phyloP scores from a whole-genome alignment of 805 yeast species.

The Hanseniaspora occidentalis region DNA sequence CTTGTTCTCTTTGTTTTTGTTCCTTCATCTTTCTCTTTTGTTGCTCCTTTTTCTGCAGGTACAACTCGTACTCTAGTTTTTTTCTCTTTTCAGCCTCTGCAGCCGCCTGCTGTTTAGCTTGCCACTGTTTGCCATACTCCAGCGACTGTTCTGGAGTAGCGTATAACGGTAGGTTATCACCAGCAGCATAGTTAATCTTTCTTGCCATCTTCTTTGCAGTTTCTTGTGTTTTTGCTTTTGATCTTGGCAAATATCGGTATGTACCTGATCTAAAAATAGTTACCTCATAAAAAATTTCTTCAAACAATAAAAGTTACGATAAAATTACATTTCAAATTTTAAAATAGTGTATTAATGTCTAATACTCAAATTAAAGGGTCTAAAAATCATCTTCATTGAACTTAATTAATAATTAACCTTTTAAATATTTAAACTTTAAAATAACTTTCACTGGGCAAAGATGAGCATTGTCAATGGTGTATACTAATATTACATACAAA shows the following conservation, averaged over 20 bases:
- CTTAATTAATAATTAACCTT: too few relatives aligned
- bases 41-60: conserved; percentile 7
- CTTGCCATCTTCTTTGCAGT: conserved; percentile 15
- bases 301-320: too few relatives aligned
- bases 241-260: background rate
- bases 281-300: too few relatives aligned
- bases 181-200: conserved; percentile 23
- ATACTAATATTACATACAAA: too few relatives aligned
- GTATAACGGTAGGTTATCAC: conserved; percentile 22
- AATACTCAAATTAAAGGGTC: too few relatives aligned
- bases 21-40: conserved; percentile 8
- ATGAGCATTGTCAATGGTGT: too few relatives aligned
- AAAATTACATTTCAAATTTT: too few relatives aligned
- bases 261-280: background rate
- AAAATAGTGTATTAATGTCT: too few relatives aligned
- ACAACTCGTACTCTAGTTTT: conserved; percentile 14
- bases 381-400: too few relatives aligned
- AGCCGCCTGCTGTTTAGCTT: background rate
- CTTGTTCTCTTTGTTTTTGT: conserved; percentile 1
- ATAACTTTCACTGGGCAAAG: too few relatives aligned
- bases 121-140: conserved; percentile 16
- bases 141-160: conserved; percentile 27
- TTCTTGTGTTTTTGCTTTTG: background rate
- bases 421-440: too few relatives aligned
- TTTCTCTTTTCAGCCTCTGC: conserved; percentile 16